These are phyloP conservation scores for Asparagopsis taxiformis DNA, from an alignment of 31 red algal genomes.

Conservation along the genomic window DNA sequence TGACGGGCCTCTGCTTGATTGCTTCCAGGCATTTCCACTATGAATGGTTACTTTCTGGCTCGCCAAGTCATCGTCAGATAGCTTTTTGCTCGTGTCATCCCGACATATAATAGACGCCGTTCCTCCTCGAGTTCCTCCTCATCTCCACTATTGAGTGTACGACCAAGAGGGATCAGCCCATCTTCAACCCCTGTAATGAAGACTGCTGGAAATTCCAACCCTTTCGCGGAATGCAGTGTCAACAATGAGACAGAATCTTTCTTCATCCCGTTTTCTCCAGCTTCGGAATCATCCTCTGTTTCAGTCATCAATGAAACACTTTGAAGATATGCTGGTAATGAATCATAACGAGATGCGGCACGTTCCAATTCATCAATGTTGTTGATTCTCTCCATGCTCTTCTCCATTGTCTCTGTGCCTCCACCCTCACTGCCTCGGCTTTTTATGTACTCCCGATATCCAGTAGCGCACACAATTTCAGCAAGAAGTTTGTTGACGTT, in stretches of 20 bases:
- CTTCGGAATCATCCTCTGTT: not conserved
- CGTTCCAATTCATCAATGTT: constrained; percentile 51
- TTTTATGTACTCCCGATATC: constrained; percentile 50
- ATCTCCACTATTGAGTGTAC: not conserved
- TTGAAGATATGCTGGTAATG: constrained; percentile 32
- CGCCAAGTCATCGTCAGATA: constrained; percentile 47
- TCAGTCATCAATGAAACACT: constrained; percentile 31
- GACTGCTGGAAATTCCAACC: constrained; percentile 81
- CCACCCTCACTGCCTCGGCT: constrained; percentile 21
- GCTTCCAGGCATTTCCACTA: not conserved
- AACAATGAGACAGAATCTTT: constrained; percentile 51
- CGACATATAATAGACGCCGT: constrained; percentile 84
- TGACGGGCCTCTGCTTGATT: constrained; percentile 2
- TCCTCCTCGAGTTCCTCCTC: constrained; percentile 67
- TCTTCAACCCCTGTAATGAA: constrained; percentile 76
- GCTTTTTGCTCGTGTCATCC: constrained; percentile 78
- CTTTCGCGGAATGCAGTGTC: constrained; percentile 88
- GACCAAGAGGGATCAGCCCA: constrained; percentile 49
- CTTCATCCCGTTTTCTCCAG: not conserved
- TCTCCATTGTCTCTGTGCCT: constrained; percentile 17
- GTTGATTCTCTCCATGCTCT: constrained; percentile 31
- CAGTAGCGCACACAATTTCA: constrained; percentile 10
- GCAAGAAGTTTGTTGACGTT: constrained; percentile 23
- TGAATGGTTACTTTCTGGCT: constrained; percentile 5
- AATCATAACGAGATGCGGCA: constrained; percentile 1